Base-by-base conservation (phyloP, 2,329 filamentous ascomycete species). In the Colletotrichum gigasporum region DNA sequence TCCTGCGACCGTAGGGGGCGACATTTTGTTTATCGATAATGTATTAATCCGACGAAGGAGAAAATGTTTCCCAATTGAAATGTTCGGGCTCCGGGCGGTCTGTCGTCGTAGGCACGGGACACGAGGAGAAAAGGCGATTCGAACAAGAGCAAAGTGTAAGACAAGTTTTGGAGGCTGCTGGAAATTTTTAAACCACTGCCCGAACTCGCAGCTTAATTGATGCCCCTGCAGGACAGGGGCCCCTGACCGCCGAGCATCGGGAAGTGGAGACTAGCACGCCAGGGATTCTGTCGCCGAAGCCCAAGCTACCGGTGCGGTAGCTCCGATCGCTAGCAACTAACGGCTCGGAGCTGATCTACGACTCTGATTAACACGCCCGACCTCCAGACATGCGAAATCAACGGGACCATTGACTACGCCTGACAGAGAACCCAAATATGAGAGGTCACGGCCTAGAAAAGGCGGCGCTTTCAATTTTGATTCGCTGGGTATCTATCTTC, bases 1-100 rank as follows among this genome's bases (percentile, higher is more conserved):
- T 54, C 78, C 79, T 70, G 75, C 73, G 71, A 77, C 75, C 20
- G 78, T 75, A 41, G 82, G 74, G 66, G 90, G 88, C 76, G 90
- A 90, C 89, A 91, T 89, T 60, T 71, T 80, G 70, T 39, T 28
- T 52, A 42, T 60, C 24, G 45, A 45, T 44, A 39, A 60, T 44
- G 48, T 44, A 48, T 45, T 24, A 14, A 44, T 26, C 24, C 44
- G 44, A 22, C n/a, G 47, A 32, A 22, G 18, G 34, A 34, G 11
- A 32, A 30, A 12, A 7, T 16, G 24, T 18, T 50, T 50, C 58
- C 53, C 22, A 37, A 44, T 61, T 39, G 48, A 48, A 50, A 64
- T 30, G 30, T n/a, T 45, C 32, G 16, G 42, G 22, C 35, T 55
- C 34, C 57, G 50, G 35, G 42, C 22, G 48, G 47, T 26, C 22